Base-by-base conservation (phyloP, 2,329 filamentous ascomycete genomes). In the Trichoderma arundinaceum region DNA sequence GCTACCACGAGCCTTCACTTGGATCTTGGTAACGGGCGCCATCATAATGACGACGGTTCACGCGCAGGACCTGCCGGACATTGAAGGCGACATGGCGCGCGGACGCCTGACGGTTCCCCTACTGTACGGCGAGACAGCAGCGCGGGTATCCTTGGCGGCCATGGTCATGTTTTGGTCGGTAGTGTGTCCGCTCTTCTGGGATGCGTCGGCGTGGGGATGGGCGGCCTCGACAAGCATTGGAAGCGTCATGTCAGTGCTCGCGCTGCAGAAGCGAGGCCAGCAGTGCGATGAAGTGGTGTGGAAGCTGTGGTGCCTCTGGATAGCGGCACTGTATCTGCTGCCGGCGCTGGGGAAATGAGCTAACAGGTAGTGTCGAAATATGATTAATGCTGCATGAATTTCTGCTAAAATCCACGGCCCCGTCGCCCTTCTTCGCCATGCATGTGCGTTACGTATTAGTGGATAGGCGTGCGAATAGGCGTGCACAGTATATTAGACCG, bases 41-140 rank as follows among this genome's bases (percentile, higher is more conserved):
- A 67, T 72, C 1, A 64, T 73, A 32, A 62, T 69, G n/a, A 75
- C 71, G 0, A 76, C 74, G 0, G 70, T 76, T 0, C 72, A 75
- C 12, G 69, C 70, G 0, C 69, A 76, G 28, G 74, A 76, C 51
- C 56, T 71, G 51, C 69, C 69, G 8, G 74, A 73, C 28, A 60
- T 71, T 57, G 70, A 73, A 19, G 74, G 74, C 0, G 74, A 76
- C 35, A 60, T 51, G n/a, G 71, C 69, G 7, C 64, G 74, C 13
- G 71, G 69, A 0, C 69, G 75, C 0, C 67, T 65, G 39, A 75
- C 74, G 0, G 68, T 74, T 10, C 74, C 73, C 7, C 56, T 76
- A 22, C 17, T 73, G 0, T 72, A 73, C 19, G 72, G 73, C 1
- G 72, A 76, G 48, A 49, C 3, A 7, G 44, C 38, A n/a, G 67